A percentile compares a stretch with the other conserved stretches of the same genome.
These are phyloP conservation scores for Xanthoconium purpureum DNA, from an alignment of 768 basidiomycete genomes.

Conservation along the genomic window DNA sequence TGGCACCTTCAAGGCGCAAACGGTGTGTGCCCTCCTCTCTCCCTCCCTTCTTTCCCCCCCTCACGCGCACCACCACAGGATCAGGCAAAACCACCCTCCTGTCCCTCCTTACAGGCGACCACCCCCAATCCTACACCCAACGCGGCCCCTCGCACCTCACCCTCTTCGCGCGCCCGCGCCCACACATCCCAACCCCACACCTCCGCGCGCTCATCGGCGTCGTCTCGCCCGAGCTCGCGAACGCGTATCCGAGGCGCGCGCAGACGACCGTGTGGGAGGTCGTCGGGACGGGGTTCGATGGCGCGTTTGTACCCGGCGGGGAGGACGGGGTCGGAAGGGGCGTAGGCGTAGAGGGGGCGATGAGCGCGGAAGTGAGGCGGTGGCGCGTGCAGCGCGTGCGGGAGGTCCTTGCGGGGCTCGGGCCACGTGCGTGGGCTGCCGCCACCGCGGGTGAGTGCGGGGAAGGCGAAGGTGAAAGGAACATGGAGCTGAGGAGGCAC, in stretches of 20 bases:
- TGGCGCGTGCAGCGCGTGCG: conserved; percentile 45
- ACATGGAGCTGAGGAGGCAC: no score
- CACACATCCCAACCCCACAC: conserved; percentile 61
- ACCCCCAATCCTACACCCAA: conserved; percentile 91
- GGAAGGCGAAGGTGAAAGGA: no score
- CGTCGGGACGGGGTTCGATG: conserved; percentile 85
- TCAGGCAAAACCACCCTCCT: conserved; percentile 95
- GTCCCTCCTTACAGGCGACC: conserved; percentile 87
- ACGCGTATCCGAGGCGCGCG: conserved; percentile 79
- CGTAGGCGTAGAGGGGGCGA: conserved; percentile 28
- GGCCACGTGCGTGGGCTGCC: conserved; percentile 50
- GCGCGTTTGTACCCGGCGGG: conserved; percentile 63
- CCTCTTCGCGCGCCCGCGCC: conserved; percentile 63
- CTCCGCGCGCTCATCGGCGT: conserved; percentile 71
- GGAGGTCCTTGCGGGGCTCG: conserved; percentile 63
- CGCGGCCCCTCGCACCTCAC: conserved; percentile 40
- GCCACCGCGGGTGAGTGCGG: neutral
- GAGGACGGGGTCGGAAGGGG: conserved; percentile 46
- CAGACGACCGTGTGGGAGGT: conserved; percentile 73
- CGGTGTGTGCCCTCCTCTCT: conserved; percentile 43
- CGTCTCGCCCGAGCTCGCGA: conserved; percentile 85
- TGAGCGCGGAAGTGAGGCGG: conserved; percentile 33
- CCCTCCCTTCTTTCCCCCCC: neutral
- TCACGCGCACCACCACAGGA: conserved; percentile 40
- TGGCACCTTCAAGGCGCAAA: conserved; percentile 93